These are phyloP conservation scores for Fusarium compactum DNA, from an alignment of 2,329 filamentous ascomycete species.

Conservation along the genomic window DNA sequence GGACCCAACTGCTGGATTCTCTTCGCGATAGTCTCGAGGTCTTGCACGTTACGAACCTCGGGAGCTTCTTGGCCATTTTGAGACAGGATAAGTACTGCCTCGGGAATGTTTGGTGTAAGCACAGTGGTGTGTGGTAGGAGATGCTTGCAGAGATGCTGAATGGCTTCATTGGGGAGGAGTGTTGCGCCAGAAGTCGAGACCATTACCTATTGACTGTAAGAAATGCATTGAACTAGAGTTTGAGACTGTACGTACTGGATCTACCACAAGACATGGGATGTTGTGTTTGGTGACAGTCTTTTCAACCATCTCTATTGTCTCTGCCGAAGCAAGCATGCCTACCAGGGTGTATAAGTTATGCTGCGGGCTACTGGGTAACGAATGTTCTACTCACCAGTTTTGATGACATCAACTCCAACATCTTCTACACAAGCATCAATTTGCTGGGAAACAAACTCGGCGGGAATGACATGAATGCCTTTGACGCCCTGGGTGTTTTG, in stretches of 20 bases:
- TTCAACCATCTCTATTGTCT: constrained; percentile 54
- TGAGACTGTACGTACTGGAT: constrained; percentile 50
- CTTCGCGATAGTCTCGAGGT: constrained; percentile 76
- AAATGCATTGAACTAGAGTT: not conserved
- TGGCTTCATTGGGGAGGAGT: constrained; percentile 74
- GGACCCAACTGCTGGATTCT: constrained; percentile 77
- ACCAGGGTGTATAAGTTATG: constrained; percentile 1
- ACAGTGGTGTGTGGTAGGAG: constrained; percentile 76
- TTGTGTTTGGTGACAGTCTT: constrained; percentile 49
- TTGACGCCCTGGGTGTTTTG: constrained; percentile 91
- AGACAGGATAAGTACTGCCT: constrained; percentile 74
- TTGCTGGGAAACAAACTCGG: constrained; percentile 83
- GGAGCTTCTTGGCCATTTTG: constrained; percentile 58
- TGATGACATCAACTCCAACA: constrained; percentile 89
- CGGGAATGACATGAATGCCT: constrained; percentile 82
- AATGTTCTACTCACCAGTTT: constrained; percentile 75
- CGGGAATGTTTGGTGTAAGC: constrained; percentile 82
- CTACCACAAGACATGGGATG: constrained; percentile 52
- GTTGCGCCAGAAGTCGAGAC: constrained; percentile 83
- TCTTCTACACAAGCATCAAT: constrained; percentile 88
- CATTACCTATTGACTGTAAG: constrained; percentile 77
- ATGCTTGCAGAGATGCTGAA: constrained; percentile 67
- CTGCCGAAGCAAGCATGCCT: constrained; percentile 56
- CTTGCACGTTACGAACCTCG: constrained; percentile 67
- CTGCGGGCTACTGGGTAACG: not conserved